A percentile compares a stretch with the other conserved stretches of the same genome.
These are phyloP conservation scores for Plantago coronopus DNA, from an alignment of 305 asterid genomes.

Conservation along the genomic window DNA sequence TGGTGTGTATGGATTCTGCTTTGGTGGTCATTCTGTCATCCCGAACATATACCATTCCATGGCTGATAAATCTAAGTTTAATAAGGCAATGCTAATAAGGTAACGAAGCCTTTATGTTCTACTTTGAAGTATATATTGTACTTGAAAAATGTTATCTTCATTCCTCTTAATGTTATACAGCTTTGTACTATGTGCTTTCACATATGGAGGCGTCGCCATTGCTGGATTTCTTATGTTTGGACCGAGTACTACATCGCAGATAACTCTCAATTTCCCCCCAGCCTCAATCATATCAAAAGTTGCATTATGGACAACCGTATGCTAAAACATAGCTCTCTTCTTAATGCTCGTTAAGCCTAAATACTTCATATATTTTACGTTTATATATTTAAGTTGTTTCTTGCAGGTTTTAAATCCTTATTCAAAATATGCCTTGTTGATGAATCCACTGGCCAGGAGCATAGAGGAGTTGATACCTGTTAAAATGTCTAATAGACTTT, in stretches of 20 bases:
- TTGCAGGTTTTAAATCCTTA: conserved; percentile 77
- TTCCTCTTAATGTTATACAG: conserved; percentile 32
- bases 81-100: conserved; percentile 47
- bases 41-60: conserved; percentile 92
- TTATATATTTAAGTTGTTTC: background rate
- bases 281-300: conserved; percentile 34
- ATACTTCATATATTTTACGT: too few relatives aligned
- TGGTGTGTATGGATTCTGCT: conserved; percentile 84
- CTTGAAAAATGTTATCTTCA: background rate
- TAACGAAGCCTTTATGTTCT: background rate
- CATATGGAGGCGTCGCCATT: conserved; percentile 74
- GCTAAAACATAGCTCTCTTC: conserved; percentile 14
- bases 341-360: background rate
- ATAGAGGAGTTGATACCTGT: conserved; percentile 71
- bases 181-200: conserved; percentile 48
- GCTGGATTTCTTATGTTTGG: conserved; percentile 95
- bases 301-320: conserved; percentile 59
- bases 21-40: conserved; percentile 83
- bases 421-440: conserved; percentile 67
- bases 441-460: conserved; percentile 77
- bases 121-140: background rate
- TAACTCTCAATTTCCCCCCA: conserved; percentile 47
- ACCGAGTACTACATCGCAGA: conserved; percentile 45
- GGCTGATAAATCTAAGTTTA: conserved; percentile 80
- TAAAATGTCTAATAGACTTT: conserved; percentile 28